Conservation (phyloP, 148 eudicot species). For the Amaranthus hypochondriacus region DNA sequence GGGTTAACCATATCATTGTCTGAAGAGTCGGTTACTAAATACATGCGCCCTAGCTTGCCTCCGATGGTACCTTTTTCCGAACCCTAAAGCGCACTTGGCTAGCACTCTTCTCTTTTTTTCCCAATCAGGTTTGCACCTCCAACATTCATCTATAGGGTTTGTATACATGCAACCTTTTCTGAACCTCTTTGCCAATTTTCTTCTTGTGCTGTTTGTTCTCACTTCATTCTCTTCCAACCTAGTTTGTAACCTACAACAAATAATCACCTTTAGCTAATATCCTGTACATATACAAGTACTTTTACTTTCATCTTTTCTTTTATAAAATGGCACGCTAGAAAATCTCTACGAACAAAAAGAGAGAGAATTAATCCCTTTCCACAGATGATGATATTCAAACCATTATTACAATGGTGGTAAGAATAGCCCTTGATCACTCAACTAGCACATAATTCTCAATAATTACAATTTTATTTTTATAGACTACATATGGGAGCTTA, state of each 20-base stretch:
- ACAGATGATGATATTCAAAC: no score
- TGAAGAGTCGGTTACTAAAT: conserved; percentile 47
- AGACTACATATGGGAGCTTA: no score
- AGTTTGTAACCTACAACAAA: conserved; percentile 1
- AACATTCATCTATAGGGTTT: conserved; percentile 62
- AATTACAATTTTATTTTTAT: no score
- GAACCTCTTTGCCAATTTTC: conserved; percentile 28
- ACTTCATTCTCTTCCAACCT: conserved; percentile 1
- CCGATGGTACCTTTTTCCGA: conserved; percentile 51
- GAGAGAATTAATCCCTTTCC: no score
- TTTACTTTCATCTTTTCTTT: no score
- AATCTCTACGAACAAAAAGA: no score
- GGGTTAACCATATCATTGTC: conserved; percentile 58
- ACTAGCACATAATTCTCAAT: no score
- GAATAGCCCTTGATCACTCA: no score
- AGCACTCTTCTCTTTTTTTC: conserved; percentile 35
- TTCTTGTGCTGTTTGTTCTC: conserved; percentile 37
- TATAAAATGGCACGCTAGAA: no score
- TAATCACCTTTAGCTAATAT: background rate
- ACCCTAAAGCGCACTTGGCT: conserved; percentile 62
- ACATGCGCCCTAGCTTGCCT: conserved; percentile 41
- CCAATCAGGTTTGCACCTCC: conserved; percentile 58
- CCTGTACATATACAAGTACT: no score
- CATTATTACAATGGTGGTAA: no score
- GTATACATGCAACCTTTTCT: conserved; percentile 32